Evolutionary conservation across 495 filamentous ascomycete genomes (phyloP), one percentile per base, ranked within the genome.

Genomic region (Tirmania nivea): DNA sequence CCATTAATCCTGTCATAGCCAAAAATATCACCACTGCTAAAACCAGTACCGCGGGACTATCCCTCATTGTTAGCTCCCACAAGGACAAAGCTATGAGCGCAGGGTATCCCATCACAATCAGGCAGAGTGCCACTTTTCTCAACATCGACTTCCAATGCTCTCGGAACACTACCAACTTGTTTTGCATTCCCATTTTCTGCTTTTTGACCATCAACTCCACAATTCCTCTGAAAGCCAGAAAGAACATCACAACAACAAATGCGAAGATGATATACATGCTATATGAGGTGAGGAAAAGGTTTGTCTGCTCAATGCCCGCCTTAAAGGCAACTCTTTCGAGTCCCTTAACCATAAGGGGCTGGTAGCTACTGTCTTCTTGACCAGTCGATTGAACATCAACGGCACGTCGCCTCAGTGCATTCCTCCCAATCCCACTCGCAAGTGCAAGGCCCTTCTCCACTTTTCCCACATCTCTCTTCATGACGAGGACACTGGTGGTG

Each of bases 261-360:
- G 84, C 79, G 50, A 71, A 59, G 34, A 81, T 65, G 51, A 87
- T 75, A 63, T 94, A 86, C 57, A 93, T 69, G 53, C 81, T 75
- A 67, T 90, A 93, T 70, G 93, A 93, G 54, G 86, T 94, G 65
- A 94, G 63, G 69, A 95, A 95, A 53, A 94, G 75, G 66, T 95
- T 95, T 37, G 87, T 89, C 1, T 75, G 70, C 67, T 95, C 88
- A 49, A 95, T 93, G 10, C 69, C 68, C 11, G 83, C 80, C 11
- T 72, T 72, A 72, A 93, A 95, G 5, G 81, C 85, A 50, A 89
- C 86, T 67, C 88, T 78, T 58, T 86, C 74, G 53, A 95, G 90
- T 56, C 88, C 88, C 31, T 74, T 77, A 12, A 95, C 80, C 55
- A 84, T 68, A 59, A 56, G 14, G 14, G n/a, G 49, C 25, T 50